Evolutionary conservation across 495 filamentous ascomycete genomes (phyloP), one percentile per base, ranked within the genome.

Genomic region (Lophium mytilinum): DNA sequence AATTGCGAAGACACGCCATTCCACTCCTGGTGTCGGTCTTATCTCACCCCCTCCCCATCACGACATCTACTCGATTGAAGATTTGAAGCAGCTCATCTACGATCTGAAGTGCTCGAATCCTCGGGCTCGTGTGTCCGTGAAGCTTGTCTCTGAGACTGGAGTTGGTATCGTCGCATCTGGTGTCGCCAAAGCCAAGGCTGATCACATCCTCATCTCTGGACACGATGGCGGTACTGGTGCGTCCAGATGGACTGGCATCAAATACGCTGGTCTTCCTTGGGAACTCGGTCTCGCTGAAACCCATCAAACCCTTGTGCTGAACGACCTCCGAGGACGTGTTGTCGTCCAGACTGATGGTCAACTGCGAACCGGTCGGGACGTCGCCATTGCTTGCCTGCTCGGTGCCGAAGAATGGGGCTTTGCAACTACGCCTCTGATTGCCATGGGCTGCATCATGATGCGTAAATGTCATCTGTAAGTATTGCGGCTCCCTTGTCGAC

Each of bases 31-130:
- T 69, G 93, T 99, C 63, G 93, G 93, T 74, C 78, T 99, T 52
- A 99, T 99, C 67, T 96, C 92, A n/a, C 93, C 93, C 0, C 93
- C 93, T 45, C 93, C 93, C 2, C 93, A 99, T 71, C 93, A 99
- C 79, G 93, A 99, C 68, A 99, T 99, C 63, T 99, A 99, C 78
- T 94, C 88, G 24, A 99, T 99, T 57, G 93, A 99, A 68, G 93
- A 99, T 78, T 69, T 99, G 61, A 99, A 99, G 78, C 93, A 99
- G 68, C 81, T 99, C 47, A 97, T 99, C 66, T 98, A 98, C 71
- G 93, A 98, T 72, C 80, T 97, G 45, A 98, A 98, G 73, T 97
- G 92, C 76, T 90, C 92, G 19, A 97, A 95, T 73, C 93, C 94
- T 56, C 86, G 93, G 51, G 83, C 93, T 53, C 84, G 93, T 60